These are phyloP conservation scores for Trypanosoma conorhini DNA, from an alignment of 208 protist genomes.

Conservation along the genomic window DNA sequence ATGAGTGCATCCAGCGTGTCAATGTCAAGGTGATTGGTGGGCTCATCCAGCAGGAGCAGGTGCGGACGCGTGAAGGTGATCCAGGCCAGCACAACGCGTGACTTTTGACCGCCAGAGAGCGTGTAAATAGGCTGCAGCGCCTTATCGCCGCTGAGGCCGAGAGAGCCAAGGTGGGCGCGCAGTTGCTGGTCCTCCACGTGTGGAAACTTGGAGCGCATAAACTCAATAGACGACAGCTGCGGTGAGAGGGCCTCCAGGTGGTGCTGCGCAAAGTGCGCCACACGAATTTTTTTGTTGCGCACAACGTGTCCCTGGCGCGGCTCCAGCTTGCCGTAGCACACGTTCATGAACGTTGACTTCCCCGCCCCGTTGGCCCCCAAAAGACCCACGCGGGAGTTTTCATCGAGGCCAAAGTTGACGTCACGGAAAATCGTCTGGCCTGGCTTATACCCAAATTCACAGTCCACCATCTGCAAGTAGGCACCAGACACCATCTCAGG, in stretches of 20 bases:
- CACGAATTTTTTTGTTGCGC: constrained; percentile 85
- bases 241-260: constrained; percentile 93
- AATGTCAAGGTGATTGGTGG: constrained; percentile 96
- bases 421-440: constrained; percentile 86
- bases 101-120: constrained; percentile 95
- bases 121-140: constrained; percentile 92
- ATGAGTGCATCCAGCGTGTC: constrained; percentile 95
- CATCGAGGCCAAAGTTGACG: constrained; percentile 92
- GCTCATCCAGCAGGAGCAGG: constrained; percentile 97
- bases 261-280: constrained; percentile 94
- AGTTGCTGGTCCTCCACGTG: constrained; percentile 79
- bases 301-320: constrained; percentile 79
- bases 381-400: constrained; percentile 88
- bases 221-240: constrained; percentile 91
- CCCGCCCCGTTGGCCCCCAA: constrained; percentile 93
- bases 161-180: constrained; percentile 90
- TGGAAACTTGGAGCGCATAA: constrained; percentile 85
- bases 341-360: constrained; percentile 96
- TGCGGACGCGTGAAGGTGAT: constrained; percentile 94
- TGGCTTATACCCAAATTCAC: constrained; percentile 93
- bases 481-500: constrained; percentile 78
- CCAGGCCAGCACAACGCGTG: constrained; percentile 92
- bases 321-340: constrained; percentile 84
- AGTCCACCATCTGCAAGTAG: constrained; percentile 87
- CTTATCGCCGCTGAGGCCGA: constrained; percentile 90